A percentile compares a stretch with the other conserved stretches of the same genome.
Conservation (phyloP, 441 rosid genomes). For the Flueggea neowawraea region DNA sequence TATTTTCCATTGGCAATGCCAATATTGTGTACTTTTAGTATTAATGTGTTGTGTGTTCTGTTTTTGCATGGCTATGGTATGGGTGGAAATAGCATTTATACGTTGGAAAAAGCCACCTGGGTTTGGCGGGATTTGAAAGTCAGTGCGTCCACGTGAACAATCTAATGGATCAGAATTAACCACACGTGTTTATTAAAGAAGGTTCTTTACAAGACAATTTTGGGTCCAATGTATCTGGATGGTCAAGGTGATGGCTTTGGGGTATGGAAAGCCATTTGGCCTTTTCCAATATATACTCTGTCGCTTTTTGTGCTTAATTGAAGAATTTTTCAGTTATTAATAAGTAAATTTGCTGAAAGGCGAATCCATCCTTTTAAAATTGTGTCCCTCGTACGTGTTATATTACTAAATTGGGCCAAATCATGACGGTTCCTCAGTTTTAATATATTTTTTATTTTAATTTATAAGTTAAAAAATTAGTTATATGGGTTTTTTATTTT, state of each 20-base stretch:
- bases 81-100: slow-evolving; percentile 16
- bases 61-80: slow-evolving; percentile 26
- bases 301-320: background rate
- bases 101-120: slow-evolving; percentile 2
- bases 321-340: no score
- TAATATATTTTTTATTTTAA: no score
- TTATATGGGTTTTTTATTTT: no score
- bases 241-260: slow-evolving; percentile 40
- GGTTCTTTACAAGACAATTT: background rate
- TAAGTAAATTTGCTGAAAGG: background rate
- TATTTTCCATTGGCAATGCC: slow-evolving; percentile 3
- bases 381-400: no score
- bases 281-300: background rate
- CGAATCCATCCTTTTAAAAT: no score
- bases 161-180: slow-evolving; percentile 2
- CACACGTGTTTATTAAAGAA: slow-evolving; percentile 21
- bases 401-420: no score
- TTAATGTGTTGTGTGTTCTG: no score
- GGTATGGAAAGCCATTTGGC: no score
- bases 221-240: slow-evolving; percentile 30
- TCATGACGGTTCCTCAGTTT: no score
- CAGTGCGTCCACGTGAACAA: slow-evolving; percentile 20
- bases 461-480: no score
- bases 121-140: slow-evolving; percentile 10
- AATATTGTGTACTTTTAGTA: background rate